Conservation (phyloP, 331 rosid species). For the Quercus tomentella region DNA sequence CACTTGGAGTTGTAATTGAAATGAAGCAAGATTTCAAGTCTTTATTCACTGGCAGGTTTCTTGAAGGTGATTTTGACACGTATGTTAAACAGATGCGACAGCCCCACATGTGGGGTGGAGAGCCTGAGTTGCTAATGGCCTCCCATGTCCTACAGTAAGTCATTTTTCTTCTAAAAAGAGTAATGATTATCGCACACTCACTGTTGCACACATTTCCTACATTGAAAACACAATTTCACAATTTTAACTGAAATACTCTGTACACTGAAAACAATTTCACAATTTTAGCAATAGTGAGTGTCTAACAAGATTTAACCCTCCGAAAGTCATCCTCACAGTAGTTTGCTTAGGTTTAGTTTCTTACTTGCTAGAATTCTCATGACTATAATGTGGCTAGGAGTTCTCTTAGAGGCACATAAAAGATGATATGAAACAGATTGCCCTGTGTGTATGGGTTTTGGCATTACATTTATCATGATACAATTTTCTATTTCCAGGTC, state of each 20-base stretch:
- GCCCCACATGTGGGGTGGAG: constrained; percentile 91
- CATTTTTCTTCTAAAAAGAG: neutral
- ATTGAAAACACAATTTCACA: too few species aligned
- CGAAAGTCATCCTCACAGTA: neutral
- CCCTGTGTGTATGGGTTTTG: neutral
- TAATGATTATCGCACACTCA: too few species aligned
- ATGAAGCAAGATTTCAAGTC: neutral
- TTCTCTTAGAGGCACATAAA: neutral
- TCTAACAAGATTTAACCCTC: neutral
- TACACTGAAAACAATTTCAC: too few species aligned
- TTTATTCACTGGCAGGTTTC: constrained; percentile 53
- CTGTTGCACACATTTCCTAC: too few species aligned
- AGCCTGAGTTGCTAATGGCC: constrained; percentile 92
- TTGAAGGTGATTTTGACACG: constrained; percentile 73
- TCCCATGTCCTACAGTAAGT: constrained; percentile 75
- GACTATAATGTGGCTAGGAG: neutral
- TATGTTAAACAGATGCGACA: constrained; percentile 70
- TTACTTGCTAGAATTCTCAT: neutral
- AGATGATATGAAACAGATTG: neutral
- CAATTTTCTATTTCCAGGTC: constrained; percentile 45
- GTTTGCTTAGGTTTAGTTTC: neutral
- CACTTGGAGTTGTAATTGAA: neutral
- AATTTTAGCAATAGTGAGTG: too few species aligned
- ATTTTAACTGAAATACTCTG: too few species aligned
- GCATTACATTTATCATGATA: neutral